phyloP scores from a whole-genome alignment of 2,329 filamentous ascomycete genomes.

The Amphichorda felina region DNA sequence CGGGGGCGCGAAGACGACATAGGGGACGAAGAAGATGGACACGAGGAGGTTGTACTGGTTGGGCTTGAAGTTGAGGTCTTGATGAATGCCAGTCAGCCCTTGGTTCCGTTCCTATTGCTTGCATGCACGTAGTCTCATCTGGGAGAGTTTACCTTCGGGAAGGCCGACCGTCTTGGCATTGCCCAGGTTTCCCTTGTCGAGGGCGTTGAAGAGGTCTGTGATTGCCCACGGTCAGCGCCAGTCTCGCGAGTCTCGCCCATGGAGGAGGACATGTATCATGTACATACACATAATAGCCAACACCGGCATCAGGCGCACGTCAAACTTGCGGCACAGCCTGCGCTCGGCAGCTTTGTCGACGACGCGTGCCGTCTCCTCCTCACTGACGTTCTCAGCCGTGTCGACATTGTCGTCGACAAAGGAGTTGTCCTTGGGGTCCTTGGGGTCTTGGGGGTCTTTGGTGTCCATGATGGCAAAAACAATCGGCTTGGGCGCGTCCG shows the following conservation, averaged over 20 bases:
- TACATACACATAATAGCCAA: slow-evolving; percentile 38
- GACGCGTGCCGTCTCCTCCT: slow-evolving; percentile 14
- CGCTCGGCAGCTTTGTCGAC: slow-evolving; percentile 32
- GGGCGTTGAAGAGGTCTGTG: slow-evolving; percentile 33
- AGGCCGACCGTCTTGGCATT: slow-evolving; percentile 45
- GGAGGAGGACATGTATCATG: too few species aligned
- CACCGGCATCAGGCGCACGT: slow-evolving; percentile 39
- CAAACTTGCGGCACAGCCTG: slow-evolving; percentile 40
- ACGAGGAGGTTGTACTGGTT: slow-evolving; percentile 62
- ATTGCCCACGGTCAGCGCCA: too few species aligned
- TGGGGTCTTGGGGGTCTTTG: background rate
- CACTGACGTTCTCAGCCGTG: background rate
- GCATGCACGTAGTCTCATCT: background rate
- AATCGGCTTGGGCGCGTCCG: too few species aligned
- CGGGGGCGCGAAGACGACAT: slow-evolving; percentile 55
- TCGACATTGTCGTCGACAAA: background rate
- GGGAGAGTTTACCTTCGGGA: slow-evolving; percentile 14
- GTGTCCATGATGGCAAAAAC: background rate
- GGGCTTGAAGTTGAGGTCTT: slow-evolving; percentile 37
- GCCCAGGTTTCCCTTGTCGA: slow-evolving; percentile 29
- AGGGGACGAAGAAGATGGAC: slow-evolving; percentile 65
- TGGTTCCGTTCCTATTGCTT: background rate
- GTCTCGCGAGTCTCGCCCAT: too few species aligned
- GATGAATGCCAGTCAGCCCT: slow-evolving; percentile 9
- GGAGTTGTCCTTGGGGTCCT: slow-evolving; percentile 1